These are phyloP conservation scores for Paradendryphiella salina DNA, from an alignment of 2,329 filamentous ascomycete genomes.

Conservation along the genomic window DNA sequence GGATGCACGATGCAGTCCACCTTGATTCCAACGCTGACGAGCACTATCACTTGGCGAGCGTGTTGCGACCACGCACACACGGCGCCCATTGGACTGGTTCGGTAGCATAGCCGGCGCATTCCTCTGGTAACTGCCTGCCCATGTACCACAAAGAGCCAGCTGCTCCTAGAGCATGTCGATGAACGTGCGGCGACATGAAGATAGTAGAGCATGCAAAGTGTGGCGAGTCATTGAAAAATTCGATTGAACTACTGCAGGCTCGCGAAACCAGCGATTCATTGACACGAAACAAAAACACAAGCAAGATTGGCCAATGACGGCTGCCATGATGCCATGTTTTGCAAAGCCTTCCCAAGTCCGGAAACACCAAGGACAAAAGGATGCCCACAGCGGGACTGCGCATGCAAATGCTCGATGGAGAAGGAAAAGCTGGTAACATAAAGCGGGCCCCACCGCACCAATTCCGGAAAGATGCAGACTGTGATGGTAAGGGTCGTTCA, in stretches of 20 bases:
- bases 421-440: slow-evolving; percentile 47
- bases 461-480: slow-evolving; percentile 44
- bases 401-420: slow-evolving; percentile 35
- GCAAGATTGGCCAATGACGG: slow-evolving; percentile 28
- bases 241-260: slow-evolving; percentile 28
- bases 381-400: slow-evolving; percentile 35
- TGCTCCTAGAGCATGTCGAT: slow-evolving; percentile 25
- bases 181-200: slow-evolving; percentile 26
- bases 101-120: slow-evolving; percentile 29
- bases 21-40: background rate
- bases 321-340: slow-evolving; percentile 16
- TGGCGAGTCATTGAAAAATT: slow-evolving; percentile 32
- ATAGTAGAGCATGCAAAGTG: slow-evolving; percentile 21
- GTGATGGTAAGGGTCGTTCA: slow-evolving; percentile 49
- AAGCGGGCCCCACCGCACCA: slow-evolving; percentile 35
- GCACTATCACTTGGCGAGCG: slow-evolving; percentile 3
- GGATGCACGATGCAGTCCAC: slow-evolving; percentile 25
- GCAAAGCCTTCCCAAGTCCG: slow-evolving; percentile 20
- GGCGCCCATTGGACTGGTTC: slow-evolving; percentile 30
- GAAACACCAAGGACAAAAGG: slow-evolving; percentile 36
- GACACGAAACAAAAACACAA: slow-evolving; percentile 31
- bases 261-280: slow-evolving; percentile 32
- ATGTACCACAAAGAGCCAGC: slow-evolving; percentile 29
- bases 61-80: slow-evolving; percentile 9
- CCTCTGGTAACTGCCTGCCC: slow-evolving; percentile 24